A percentile compares a stretch with the other conserved stretches of the same genome.
Evolutionary conservation across 108 stramenopile species (phyloP).

Genomic region (Skeletonema grethae): DNA sequence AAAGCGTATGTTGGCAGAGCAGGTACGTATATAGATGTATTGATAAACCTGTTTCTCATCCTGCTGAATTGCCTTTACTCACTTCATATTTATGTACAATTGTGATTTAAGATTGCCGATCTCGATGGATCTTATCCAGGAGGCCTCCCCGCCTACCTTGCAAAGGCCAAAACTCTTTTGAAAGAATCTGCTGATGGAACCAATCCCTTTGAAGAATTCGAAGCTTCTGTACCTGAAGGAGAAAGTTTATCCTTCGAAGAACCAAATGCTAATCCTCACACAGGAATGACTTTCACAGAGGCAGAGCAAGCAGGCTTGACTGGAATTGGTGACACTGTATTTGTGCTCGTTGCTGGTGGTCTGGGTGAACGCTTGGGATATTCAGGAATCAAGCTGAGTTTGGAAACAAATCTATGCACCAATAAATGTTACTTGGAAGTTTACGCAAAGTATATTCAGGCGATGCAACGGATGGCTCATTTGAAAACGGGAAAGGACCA

Average conservation of each 20-base stretch:
- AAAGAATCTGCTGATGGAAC: constrained; percentile 84
- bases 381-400: constrained; percentile 95
- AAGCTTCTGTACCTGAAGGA: constrained; percentile 90
- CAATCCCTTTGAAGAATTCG: constrained; percentile 95
- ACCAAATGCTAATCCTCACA: constrained; percentile 36
- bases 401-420: constrained; percentile 82
- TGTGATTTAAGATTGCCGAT: constrained; percentile 65
- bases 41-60: not conserved
- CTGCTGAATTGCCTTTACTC: not conserved
- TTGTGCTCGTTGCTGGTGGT: constrained; percentile 94
- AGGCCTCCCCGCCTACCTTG: constrained; percentile 87
- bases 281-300: constrained; percentile 83
- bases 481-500: constrained; percentile 58
- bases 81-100: not conserved
- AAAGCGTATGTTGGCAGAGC: constrained; percentile 72
- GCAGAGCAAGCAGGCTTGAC: constrained; percentile 78
- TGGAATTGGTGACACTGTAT: constrained; percentile 62
- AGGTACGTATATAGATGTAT: constrained; percentile 53
- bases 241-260: constrained; percentile 81
- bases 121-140: constrained; percentile 94
- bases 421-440: constrained; percentile 77
- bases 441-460: constrained; percentile 91
- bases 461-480: constrained; percentile 86
- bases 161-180: constrained; percentile 86
- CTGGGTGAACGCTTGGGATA: constrained; percentile 98